phyloP scores from a whole-genome alignment of 257 asterid genomes.

The Plantago ovata region DNA sequence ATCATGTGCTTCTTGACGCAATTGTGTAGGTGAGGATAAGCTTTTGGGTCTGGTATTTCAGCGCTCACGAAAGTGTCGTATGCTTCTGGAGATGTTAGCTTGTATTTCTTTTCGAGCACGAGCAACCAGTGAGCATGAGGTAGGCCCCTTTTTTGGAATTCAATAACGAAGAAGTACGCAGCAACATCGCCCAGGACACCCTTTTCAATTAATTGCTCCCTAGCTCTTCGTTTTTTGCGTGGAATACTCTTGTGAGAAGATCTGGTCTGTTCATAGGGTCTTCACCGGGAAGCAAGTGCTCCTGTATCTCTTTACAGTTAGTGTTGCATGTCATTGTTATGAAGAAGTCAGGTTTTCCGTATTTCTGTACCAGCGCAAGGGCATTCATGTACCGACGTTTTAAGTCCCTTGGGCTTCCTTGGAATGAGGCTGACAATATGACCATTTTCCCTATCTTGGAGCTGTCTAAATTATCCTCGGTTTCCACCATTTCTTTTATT shows the following conservation, averaged over 20 bases:
- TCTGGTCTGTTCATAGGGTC: neutral
- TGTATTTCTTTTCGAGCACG: neutral
- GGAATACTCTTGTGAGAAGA: neutral
- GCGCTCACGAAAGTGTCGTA: too few relatives aligned
- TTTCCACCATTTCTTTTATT: neutral
- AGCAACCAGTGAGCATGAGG: slow-evolving; percentile 8
- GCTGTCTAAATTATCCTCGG: neutral
- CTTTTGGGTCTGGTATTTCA: neutral
- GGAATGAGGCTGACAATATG: neutral
- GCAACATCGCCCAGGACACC: neutral
- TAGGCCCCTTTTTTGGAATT: slow-evolving; percentile 3
- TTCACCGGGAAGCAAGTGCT: neutral
- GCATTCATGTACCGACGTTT: neutral
- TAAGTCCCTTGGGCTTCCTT: neutral
- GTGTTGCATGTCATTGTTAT: too few relatives aligned
- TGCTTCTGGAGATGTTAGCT: neutral
- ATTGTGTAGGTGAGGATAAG: neutral
- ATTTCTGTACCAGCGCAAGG: neutral
- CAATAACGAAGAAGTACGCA: neutral
- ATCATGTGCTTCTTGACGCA: neutral
- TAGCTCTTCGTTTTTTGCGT: slow-evolving; percentile 2
- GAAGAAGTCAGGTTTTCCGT: neutral
- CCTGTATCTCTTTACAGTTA: neutral
- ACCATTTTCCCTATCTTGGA: neutral
- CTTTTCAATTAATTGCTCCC: neutral